Percentiles rank a stretch among this genome's conserved stretches.
phyloP scores from a whole-genome alignment of 345 rosid species.

The Firmiana major region DNA sequence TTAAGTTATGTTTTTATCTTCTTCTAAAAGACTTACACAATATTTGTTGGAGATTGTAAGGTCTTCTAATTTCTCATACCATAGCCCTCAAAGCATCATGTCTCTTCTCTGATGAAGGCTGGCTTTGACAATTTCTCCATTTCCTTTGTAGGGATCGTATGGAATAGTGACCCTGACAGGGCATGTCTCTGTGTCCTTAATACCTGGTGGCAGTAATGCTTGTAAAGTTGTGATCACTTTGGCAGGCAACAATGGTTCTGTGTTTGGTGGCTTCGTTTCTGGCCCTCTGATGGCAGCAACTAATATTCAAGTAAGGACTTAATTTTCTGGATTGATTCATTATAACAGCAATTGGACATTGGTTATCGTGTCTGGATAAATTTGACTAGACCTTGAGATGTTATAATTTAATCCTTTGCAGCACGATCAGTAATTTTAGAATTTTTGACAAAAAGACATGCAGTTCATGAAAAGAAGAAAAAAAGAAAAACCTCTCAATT shows the following conservation, averaged over 20 bases:
- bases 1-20: background rate
- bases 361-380: background rate
- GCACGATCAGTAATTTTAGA: background rate
- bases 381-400: background rate
- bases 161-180: background rate
- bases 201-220: background rate
- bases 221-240: background rate
- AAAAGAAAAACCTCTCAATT: background rate
- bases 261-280: background rate
- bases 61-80: background rate
- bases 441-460: background rate
- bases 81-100: background rate
- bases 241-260: background rate
- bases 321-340: background rate
- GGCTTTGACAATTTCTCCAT: background rate
- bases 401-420: background rate
- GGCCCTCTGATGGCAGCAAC: background rate
- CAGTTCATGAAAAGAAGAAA: background rate
- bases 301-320: conserved; percentile 2
- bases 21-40: background rate
- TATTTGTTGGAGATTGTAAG: background rate
- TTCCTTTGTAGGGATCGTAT: background rate
- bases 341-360: background rate
- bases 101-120: background rate
- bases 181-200: background rate